Evolutionary conservation across 2,329 filamentous ascomycete genomes (phyloP).

Genomic region (Chlorencoelia australis): DNA sequence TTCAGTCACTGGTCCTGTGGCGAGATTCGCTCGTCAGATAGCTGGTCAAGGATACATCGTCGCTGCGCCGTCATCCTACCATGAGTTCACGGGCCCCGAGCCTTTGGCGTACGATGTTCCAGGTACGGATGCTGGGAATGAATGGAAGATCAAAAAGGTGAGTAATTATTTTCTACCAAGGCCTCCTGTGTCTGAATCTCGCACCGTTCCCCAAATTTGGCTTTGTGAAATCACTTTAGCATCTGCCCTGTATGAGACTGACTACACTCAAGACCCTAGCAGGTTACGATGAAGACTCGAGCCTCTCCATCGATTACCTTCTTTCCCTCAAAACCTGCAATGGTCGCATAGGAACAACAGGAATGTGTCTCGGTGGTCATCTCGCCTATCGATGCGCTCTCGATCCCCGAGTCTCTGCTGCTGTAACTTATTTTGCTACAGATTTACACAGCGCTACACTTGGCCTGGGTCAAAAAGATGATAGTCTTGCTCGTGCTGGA

Average conservation of each 20-base stretch:
- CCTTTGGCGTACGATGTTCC: conserved; percentile 76
- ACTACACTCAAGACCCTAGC: conserved; percentile 52
- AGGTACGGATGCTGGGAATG: conserved; percentile 80
- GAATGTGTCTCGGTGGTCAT: conserved; percentile 92
- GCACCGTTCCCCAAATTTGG: too few species aligned
- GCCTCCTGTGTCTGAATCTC: neutral
- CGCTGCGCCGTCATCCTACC: conserved; percentile 81
- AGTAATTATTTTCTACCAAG: conserved; percentile 1
- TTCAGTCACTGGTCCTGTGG: conserved; percentile 78
- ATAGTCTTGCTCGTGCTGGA: conserved; percentile 44
- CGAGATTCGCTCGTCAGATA: conserved; percentile 83
- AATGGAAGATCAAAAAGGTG: conserved; percentile 75
- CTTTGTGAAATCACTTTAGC: neutral
- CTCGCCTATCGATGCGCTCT: conserved; percentile 64
- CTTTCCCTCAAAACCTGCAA: conserved; percentile 68
- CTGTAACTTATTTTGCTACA: conserved; percentile 84
- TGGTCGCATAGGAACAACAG: conserved; percentile 67
- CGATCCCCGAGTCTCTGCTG: conserved; percentile 65
- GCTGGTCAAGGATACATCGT: conserved; percentile 90
- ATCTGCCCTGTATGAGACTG: neutral
- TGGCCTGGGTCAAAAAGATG: conserved; percentile 55
- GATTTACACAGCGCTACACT: conserved; percentile 77
- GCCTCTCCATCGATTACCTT: conserved; percentile 57
- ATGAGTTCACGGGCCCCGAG: conserved; percentile 83
- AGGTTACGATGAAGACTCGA: conserved; percentile 76